Evolutionary conservation across 169 alveolate species (phyloP).

Genomic region (Besnoitia besnoiti): DNA sequence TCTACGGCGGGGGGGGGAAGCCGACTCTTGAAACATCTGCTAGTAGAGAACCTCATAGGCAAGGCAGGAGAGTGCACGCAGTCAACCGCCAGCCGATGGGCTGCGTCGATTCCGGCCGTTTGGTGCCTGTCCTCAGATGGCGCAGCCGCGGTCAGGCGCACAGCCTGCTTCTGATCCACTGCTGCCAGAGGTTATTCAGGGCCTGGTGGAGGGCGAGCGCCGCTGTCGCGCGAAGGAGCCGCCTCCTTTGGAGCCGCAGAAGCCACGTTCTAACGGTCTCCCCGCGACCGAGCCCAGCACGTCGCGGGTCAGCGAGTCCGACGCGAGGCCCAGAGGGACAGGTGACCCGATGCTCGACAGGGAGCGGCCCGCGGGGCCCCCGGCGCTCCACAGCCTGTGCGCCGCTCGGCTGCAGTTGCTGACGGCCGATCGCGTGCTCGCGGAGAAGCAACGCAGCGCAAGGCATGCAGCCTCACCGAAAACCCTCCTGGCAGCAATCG

Average conservation of each 20-base stretch:
- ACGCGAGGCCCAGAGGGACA: background rate
- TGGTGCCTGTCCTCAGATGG: background rate
- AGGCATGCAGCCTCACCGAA: background rate
- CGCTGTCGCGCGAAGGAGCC: background rate
- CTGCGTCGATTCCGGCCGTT: no score
- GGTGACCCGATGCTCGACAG: background rate
- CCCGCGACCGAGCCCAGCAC: background rate
- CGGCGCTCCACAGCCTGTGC: constrained; percentile 16
- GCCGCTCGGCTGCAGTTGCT: background rate
- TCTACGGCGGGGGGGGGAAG: no score
- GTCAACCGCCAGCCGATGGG: no score
- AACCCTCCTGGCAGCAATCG: background rate
- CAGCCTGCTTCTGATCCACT: background rate
- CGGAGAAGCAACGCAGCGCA: background rate
- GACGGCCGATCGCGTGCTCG: background rate
- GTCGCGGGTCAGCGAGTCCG: background rate
- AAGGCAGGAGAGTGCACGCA: no score
- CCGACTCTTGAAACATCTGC: no score
- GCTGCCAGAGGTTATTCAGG: background rate
- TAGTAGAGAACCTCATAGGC: no score
- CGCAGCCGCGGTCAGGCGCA: background rate
- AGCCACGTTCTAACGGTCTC: background rate
- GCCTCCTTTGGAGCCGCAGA: background rate
- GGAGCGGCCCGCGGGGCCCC: background rate
- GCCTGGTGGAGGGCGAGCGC: background rate